Evolutionary conservation across 208 protist genomes (phyloP), one percentile per base, ranked within the genome.

Genomic region (Leishmania aethiopica): DNA sequence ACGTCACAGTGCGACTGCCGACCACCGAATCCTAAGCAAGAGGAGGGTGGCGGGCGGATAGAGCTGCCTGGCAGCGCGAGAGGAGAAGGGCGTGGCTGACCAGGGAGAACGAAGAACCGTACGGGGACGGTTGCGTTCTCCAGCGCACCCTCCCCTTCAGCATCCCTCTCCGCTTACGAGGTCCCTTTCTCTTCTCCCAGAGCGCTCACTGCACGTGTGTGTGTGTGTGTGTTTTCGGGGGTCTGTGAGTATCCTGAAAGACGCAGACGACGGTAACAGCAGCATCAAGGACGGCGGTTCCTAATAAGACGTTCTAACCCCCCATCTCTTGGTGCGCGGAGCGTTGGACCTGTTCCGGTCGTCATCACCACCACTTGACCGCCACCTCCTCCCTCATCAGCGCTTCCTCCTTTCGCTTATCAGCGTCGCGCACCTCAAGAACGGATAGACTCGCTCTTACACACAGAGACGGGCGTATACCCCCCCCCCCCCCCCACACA

Each of bases 1-100:
- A 90, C 49, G 83, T 87, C 3, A 57, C 60, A 0, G 88, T 82
- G 84, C 78, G n/a, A 6, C 71, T 37, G 62, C 72, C 35, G 1
- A 13, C 25, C 19, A 19, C 22, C n/a, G 70, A 40, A 8, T 32
- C 62, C 32, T 77, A 77, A 40, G 4, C 55, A 37, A 37, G 15
- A n/a, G 25, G 67, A 49, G 28, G 53, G 37, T 10, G 47, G 57
- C 17, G 51, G 66, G 5, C 35, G 66, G 3, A 22, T 5, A 45
- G 37, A 45, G 62, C 17, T 7, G 62, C 62, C 5, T 7, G 73
- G 32, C 75, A 15, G 35, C 3, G 75, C 55, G 35, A 13, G 32
- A 42, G 47, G 15, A 32, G 49, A n/a, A 37, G 17, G 72, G 32
- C 11, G 11, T 37, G 51, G 32, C 15, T 2, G 15, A 62, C 51